Percentiles rank a stretch among this genome's conserved stretches.
Evolutionary conservation across 2,329 filamentous ascomycete species (phyloP).

Genomic region (Colletotrichum filicis): DNA sequence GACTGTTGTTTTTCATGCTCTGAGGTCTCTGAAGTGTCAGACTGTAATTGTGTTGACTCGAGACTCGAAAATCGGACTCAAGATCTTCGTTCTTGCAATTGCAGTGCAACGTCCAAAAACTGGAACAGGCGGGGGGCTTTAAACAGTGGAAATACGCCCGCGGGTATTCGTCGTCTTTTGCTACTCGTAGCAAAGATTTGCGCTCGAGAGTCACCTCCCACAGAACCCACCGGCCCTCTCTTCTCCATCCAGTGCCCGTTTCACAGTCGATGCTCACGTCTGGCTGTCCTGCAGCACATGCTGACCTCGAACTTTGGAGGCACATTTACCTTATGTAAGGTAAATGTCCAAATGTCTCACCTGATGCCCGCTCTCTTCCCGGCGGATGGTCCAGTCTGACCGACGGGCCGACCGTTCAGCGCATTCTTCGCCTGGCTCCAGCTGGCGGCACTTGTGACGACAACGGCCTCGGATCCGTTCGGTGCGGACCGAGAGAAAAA

Average conservation of each 20-base stretch:
- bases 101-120: neutral
- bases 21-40: neutral
- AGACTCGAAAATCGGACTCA: neutral
- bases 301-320: neutral
- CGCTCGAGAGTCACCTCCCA: neutral
- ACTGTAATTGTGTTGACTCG: neutral
- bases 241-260: slow-evolving; percentile 18
- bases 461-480: slow-evolving; percentile 17
- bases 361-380: neutral
- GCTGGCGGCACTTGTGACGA: neutral
- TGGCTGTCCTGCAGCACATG: neutral
- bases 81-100: neutral
- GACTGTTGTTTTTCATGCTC: neutral
- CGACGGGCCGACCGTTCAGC: slow-evolving; percentile 19
- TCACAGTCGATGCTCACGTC: slow-evolving; percentile 3
- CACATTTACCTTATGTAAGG: neutral
- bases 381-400: slow-evolving; percentile 18
- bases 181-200: slow-evolving; percentile 11
- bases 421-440: neutral
- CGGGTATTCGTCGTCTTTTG: neutral
- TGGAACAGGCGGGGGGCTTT: neutral
- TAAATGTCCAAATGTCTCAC: neutral
- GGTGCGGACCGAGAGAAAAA: neutral
- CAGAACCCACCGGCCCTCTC: slow-evolving; percentile 16
- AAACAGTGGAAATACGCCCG: neutral